Percentiles rank a stretch among this genome's conserved stretches.
phyloP scores from a whole-genome alignment of 2,329 filamentous ascomycete species.

The Cordyceps tenuipes region DNA sequence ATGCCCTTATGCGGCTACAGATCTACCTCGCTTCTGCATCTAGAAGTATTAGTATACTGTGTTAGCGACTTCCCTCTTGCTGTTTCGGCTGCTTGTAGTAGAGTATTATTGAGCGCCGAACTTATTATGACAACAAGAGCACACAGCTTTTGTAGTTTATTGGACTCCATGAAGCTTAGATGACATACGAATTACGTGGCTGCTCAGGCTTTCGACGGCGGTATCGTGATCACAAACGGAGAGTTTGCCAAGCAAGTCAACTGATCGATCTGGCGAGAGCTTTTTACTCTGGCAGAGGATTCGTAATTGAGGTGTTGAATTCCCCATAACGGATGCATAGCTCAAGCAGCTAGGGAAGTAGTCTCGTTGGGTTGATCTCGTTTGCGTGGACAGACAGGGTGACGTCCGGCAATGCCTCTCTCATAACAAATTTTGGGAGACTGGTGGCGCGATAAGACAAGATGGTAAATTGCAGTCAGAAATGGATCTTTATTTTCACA shows the following conservation, averaged over 20 bases:
- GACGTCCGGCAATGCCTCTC: not conserved
- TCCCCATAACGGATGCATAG: not conserved
- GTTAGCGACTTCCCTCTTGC: not conserved
- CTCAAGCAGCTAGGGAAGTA: not conserved
- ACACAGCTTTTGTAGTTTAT: too few species aligned
- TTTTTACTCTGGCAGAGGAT: not conserved
- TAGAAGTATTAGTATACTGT: not conserved
- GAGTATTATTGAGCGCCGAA: too few species aligned
- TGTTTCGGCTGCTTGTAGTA: too few species aligned
- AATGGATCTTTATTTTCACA: slow-evolving; percentile 4
- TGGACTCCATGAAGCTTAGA: too few species aligned
- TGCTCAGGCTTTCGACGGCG: too few species aligned
- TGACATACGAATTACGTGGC: too few species aligned
- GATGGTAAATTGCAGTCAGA: not conserved
- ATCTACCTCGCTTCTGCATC: not conserved
- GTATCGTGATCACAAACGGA: too few species aligned
- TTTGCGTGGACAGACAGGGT: not conserved
- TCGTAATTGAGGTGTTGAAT: not conserved
- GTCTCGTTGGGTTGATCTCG: not conserved
- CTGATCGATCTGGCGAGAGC: too few species aligned
- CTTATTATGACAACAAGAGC: too few species aligned
- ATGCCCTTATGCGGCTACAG: not conserved
- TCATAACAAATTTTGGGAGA: not conserved
- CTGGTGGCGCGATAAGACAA: not conserved
- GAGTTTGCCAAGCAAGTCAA: too few species aligned